Evolutionary conservation across 1,139 yeast genomes (phyloP).

Genomic region (Blastobotrys malaysiensis): DNA sequence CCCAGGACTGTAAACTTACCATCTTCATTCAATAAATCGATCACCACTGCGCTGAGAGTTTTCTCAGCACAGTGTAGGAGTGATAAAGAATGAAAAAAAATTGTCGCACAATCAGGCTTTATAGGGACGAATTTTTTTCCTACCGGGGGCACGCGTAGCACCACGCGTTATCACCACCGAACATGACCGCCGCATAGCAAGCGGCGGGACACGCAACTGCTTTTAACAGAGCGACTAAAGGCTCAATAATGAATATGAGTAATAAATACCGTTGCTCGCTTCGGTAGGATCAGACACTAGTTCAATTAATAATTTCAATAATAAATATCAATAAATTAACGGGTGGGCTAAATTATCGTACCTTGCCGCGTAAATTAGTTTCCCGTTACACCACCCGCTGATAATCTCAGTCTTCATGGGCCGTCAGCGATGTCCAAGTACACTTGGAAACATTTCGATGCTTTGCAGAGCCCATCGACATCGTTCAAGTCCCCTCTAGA

Average conservation of each 20-base stretch:
- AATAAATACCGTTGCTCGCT: too few relatives aligned
- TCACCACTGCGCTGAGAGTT: neutral
- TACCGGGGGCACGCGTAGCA: neutral
- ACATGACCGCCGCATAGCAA: neutral
- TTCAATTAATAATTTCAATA: too few relatives aligned
- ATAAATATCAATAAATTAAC: neutral
- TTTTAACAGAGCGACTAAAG: neutral
- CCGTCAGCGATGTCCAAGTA: slow-evolving; percentile 15
- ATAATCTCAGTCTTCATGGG: neutral
- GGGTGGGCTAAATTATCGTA: neutral
- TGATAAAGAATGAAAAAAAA: neutral
- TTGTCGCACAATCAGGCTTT: neutral
- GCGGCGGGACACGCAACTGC: neutral
- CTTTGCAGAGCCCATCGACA: slow-evolving; percentile 16
- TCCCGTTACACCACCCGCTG: neutral
- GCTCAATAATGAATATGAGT: neutral
- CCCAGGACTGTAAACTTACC: slow-evolving; percentile 1
- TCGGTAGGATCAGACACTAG: neutral
- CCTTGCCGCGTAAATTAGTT: neutral
- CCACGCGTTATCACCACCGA: neutral
- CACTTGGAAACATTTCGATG: slow-evolving; percentile 21
- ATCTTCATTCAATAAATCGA: neutral
- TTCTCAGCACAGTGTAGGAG: neutral
- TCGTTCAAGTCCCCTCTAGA: slow-evolving; percentile 59
- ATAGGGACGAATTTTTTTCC: neutral